Evolutionary conservation across 2,329 filamentous ascomycete genomes (phyloP).

Genomic region (Colletotrichum sojae): DNA sequence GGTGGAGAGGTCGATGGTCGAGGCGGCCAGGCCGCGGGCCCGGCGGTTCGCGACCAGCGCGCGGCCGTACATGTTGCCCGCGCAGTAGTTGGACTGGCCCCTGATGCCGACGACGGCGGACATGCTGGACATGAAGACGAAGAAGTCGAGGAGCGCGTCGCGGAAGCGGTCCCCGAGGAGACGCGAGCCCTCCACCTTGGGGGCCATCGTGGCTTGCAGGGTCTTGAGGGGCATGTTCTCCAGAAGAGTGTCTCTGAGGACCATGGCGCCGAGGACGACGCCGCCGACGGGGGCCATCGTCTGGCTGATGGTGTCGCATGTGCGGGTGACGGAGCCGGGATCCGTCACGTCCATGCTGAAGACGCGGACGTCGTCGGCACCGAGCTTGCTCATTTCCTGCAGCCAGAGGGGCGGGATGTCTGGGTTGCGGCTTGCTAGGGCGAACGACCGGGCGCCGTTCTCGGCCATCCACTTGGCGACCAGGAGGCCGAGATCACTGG

Average conservation of each 20-base stretch:
- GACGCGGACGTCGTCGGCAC: no score
- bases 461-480: no score
- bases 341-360: no score
- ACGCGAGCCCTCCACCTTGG: conserved; percentile 52
- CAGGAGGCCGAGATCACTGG: no score
- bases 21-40: conserved; percentile 53
- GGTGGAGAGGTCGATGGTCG: conserved; percentile 53
- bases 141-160: conserved; percentile 51
- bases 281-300: conserved; percentile 53
- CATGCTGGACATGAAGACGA: conserved; percentile 52
- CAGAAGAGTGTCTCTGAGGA: conserved; percentile 55
- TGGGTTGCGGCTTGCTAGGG: no score
- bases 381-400: no score
- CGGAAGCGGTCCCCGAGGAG: conserved; percentile 50
- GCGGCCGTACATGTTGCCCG: conserved; percentile 60
- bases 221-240: conserved; percentile 46
- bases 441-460: no score
- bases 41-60: conserved; percentile 52
- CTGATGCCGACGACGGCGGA: conserved; percentile 47
- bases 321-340: no score
- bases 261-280: conserved; percentile 60
- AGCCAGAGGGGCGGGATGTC: no score
- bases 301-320: no score
- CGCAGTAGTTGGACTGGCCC: conserved; percentile 60
- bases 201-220: conserved; percentile 50